These are phyloP conservation scores for Singerocomus inundabilis DNA, from an alignment of 1,284 basidiomycete genomes.

Conservation along the genomic window DNA sequence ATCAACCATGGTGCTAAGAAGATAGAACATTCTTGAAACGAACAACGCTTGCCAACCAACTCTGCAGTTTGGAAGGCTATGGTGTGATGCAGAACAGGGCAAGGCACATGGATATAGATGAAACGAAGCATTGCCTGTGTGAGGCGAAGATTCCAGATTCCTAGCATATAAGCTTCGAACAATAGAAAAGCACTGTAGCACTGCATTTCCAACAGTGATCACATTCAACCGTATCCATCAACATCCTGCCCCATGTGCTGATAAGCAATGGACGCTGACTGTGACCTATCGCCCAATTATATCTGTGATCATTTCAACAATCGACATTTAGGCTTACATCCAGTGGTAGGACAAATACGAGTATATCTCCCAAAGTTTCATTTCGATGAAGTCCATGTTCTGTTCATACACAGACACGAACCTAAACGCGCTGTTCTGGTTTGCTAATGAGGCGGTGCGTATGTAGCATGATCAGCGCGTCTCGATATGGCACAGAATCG, in stretches of 20 bases:
- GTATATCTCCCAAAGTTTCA: not conserved
- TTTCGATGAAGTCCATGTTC: not conserved
- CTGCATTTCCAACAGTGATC: not conserved
- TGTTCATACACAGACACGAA: not conserved
- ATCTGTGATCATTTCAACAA: not conserved
- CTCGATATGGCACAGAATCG: not conserved
- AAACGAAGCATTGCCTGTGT: slow-evolving; percentile 7
- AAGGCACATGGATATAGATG: not conserved
- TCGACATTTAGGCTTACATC: slow-evolving; percentile 5
- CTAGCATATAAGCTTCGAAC: not conserved
- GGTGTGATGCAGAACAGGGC: not conserved
- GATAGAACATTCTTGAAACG: slow-evolving; percentile 1
- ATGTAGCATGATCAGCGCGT: not conserved
- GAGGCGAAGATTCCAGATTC: not conserved
- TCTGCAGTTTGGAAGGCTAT: not conserved
- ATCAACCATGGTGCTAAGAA: slow-evolving; percentile 1
- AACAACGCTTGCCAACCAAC: not conserved
- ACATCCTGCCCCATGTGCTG: too few species aligned
- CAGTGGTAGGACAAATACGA: not conserved
- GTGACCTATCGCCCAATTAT: not conserved
- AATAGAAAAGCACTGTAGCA: not conserved
- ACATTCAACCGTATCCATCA: not conserved
- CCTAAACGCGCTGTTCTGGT: not conserved
- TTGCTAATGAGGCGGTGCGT: not conserved
- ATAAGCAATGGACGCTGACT: not conserved